phyloP scores from a whole-genome alignment of 2,329 filamentous ascomycete species.

The Xylariales sp. region DNA sequence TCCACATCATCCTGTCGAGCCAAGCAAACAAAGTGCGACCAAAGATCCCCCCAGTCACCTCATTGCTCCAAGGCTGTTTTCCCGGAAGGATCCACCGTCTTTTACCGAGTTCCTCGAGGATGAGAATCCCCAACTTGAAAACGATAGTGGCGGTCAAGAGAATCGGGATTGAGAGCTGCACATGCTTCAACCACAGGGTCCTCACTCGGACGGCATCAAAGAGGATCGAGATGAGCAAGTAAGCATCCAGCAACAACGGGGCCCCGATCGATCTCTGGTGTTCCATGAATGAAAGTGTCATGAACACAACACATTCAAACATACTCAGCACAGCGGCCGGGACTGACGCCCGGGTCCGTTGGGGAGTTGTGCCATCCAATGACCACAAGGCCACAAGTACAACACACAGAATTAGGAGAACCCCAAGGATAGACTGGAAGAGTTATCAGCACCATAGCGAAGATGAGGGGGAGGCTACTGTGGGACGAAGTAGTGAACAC shows the following conservation, averaged over 20 bases:
- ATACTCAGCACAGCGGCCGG: conserved; percentile 12
- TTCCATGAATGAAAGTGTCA: conserved; percentile 14
- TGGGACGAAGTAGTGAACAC: neutral
- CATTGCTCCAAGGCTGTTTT: conserved; percentile 11
- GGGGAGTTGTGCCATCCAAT: neutral
- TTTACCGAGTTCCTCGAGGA: conserved; percentile 9
- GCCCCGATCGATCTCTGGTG: conserved; percentile 14
- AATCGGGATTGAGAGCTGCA: neutral
- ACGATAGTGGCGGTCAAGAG: conserved; percentile 4
- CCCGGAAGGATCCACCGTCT: neutral
- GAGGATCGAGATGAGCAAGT: conserved; percentile 13
- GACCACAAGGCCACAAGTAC: conserved; percentile 6
- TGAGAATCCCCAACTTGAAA: conserved; percentile 11
- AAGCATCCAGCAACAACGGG: conserved; percentile 13
- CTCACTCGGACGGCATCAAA: conserved; percentile 14
- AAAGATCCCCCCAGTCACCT: conserved; percentile 23
- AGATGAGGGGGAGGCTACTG: neutral
- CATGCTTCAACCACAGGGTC: conserved; percentile 12
- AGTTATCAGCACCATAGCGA: no score
- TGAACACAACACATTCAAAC: conserved; percentile 11
- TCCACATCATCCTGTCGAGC: conserved; percentile 16
- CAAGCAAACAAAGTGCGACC: conserved; percentile 20
- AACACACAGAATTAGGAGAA: conserved; percentile 1
- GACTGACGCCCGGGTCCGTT: conserved; percentile 10
- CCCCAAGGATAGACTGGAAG: conserved; percentile 2